Percentiles rank a stretch among this genome's conserved stretches.
These are phyloP conservation scores for Gleditsia sinensis DNA, from an alignment of 306 rosid genomes.

Conservation along the genomic window DNA sequence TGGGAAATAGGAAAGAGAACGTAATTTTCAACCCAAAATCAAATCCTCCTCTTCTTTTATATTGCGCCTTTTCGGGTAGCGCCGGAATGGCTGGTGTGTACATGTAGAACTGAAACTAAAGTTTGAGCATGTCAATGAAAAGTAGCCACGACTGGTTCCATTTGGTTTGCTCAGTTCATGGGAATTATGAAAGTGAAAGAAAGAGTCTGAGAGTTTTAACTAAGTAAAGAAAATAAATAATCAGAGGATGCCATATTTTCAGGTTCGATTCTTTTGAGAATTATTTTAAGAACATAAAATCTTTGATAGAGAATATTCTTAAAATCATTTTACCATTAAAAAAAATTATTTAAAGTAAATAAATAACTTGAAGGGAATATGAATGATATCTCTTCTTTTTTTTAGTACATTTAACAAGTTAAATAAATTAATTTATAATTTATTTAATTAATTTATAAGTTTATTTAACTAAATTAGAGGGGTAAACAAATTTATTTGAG, in stretches of 20 bases:
- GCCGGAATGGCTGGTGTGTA: slow-evolving; percentile 7
- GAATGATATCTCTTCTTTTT: no score
- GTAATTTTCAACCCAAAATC: slow-evolving; percentile 33
- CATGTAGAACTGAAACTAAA: slow-evolving; percentile 2
- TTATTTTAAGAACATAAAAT: no score
- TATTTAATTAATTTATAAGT: no score
- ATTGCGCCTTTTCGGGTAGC: slow-evolving; percentile 16
- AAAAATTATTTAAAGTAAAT: no score
- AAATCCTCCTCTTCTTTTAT: slow-evolving; percentile 1
- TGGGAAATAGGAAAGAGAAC: slow-evolving; percentile 13
- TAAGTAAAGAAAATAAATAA: not conserved
- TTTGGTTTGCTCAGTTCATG: not conserved
- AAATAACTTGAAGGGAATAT: no score
- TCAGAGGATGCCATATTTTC: not conserved
- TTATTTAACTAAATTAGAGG: no score
- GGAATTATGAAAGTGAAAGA: not conserved
- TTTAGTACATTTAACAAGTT: no score
- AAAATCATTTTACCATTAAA: no score
- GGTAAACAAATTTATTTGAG: no score
- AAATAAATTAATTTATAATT: no score
- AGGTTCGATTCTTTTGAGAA: no score
- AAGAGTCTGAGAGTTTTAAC: not conserved
- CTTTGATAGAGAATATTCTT: no score
- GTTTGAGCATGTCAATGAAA: not conserved
- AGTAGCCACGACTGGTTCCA: not conserved